Evolutionary conservation across 2,329 filamentous ascomycete genomes (phyloP).

Genomic region (Thyridium curvatum): DNA sequence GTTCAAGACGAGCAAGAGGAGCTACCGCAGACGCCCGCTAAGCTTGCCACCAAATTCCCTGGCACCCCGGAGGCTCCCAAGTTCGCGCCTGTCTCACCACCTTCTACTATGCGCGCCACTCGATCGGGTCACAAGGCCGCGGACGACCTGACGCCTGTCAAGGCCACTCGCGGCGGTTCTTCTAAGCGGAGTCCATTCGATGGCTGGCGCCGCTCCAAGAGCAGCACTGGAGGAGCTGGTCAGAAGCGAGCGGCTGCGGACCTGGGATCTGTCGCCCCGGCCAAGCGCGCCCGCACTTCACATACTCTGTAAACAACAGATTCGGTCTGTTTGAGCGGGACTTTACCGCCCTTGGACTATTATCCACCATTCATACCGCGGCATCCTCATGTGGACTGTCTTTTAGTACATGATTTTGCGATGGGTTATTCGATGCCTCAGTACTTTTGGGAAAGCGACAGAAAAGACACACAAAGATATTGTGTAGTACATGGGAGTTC

Average conservation of each 20-base stretch:
- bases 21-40: constrained; percentile 31
- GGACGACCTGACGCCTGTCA: constrained; percentile 34
- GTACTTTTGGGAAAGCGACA: too few relatives aligned
- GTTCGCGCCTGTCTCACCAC: constrained; percentile 54
- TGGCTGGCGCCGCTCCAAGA: constrained; percentile 62
- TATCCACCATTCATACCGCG: too few relatives aligned
- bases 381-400: too few relatives aligned
- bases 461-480: too few relatives aligned
- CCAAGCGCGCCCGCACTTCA: constrained; percentile 30
- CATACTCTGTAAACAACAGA: background rate
- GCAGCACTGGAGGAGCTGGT: constrained; percentile 26
- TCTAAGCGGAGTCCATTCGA: constrained; percentile 54
- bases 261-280: constrained; percentile 20
- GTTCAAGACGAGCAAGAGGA: constrained; percentile 9
- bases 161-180: constrained; percentile 22
- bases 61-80: constrained; percentile 49
- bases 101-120: constrained; percentile 54
- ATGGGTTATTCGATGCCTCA: too few relatives aligned
- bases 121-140: constrained; percentile 46
- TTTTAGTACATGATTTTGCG: too few relatives aligned
- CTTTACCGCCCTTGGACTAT: too few relatives aligned
- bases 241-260: constrained; percentile 36
- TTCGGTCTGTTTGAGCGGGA: constrained; percentile 1
- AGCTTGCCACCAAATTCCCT: constrained; percentile 25
- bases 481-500: too few relatives aligned